These are phyloP conservation scores for Leptographium galeiforme DNA, from an alignment of 2,329 filamentous ascomycete genomes.

Conservation along the genomic window DNA sequence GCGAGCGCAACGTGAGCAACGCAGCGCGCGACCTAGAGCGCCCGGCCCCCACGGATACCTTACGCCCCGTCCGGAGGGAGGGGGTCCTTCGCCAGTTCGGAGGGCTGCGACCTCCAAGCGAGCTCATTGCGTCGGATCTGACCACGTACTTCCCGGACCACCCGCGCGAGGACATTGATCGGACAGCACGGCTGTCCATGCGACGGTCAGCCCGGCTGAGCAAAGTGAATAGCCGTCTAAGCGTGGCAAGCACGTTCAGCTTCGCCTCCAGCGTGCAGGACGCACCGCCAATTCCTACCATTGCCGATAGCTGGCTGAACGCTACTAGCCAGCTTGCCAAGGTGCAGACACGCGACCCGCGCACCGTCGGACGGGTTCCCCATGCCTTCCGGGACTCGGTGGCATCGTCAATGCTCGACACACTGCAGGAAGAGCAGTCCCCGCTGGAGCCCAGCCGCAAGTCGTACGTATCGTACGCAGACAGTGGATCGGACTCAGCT, in stretches of 20 bases:
- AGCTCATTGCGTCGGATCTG: conserved; percentile 91
- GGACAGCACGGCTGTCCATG: conserved; percentile 85
- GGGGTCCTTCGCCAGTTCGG: conserved; percentile 67
- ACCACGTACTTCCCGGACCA: conserved; percentile 97
- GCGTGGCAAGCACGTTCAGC: conserved; percentile 86
- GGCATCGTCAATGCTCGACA: conserved; percentile 76
- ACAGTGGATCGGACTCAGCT: conserved; percentile 58
- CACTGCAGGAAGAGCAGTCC: conserved; percentile 77
- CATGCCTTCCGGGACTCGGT: conserved; percentile 73
- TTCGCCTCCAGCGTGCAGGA: conserved; percentile 85
- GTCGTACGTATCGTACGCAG: conserved; percentile 83
- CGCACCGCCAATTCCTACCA: conserved; percentile 87
- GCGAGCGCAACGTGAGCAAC: conserved; percentile 53
- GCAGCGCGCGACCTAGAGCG: conserved; percentile 45
- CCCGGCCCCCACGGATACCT: conserved; percentile 34
- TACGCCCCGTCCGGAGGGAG: conserved; percentile 31
- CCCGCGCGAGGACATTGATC: conserved; percentile 84
- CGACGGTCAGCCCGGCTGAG: conserved; percentile 82
- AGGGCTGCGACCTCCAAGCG: conserved; percentile 82
- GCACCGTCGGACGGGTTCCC: conserved; percentile 26
- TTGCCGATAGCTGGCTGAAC: conserved; percentile 84
- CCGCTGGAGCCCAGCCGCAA: conserved; percentile 78
- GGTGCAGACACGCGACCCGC: conserved; percentile 28
- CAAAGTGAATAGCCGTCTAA: conserved; percentile 82
- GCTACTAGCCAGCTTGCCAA: conserved; percentile 41